Conservation (phyloP, 768 basidiomycete genomes). For the Melanogaster broomeanus region DNA sequence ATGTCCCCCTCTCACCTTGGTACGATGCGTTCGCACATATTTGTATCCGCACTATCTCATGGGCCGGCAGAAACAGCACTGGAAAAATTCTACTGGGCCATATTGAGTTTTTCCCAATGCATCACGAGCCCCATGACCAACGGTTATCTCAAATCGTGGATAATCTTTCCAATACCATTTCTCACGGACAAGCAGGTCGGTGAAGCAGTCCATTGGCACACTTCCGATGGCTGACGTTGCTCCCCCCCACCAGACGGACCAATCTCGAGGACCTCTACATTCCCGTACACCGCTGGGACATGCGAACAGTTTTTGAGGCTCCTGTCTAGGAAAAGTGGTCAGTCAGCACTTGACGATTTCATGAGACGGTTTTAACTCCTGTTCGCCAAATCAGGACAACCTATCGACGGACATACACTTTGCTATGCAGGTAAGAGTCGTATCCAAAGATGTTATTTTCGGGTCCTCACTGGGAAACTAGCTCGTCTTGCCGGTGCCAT, state of each 20-base stretch:
- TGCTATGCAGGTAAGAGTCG: slow-evolving; percentile 43
- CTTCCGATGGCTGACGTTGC: background rate
- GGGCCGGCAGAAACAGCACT: slow-evolving; percentile 43
- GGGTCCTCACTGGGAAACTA: slow-evolving; percentile 15
- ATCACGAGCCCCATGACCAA: slow-evolving; percentile 43
- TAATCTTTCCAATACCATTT: slow-evolving; percentile 53
- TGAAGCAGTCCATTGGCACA: background rate
- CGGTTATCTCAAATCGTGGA: slow-evolving; percentile 40
- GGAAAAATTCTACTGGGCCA: slow-evolving; percentile 63
- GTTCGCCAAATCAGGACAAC: slow-evolving; percentile 27
- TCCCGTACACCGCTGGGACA: slow-evolving; percentile 51
- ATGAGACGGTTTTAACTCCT: background rate
- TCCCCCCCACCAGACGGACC: slow-evolving; percentile 46
- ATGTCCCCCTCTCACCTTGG: slow-evolving; percentile 55
- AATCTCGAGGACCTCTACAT: slow-evolving; percentile 61
- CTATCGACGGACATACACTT: slow-evolving; percentile 43
- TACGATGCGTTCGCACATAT: slow-evolving; percentile 26
- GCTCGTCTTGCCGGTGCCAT: slow-evolving; percentile 53
- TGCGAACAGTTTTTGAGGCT: slow-evolving; percentile 52
- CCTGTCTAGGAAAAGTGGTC: slow-evolving; percentile 48
- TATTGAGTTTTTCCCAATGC: slow-evolving; percentile 63
- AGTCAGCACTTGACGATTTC: slow-evolving; percentile 6
- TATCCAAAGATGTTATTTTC: background rate
- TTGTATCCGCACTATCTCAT: slow-evolving; percentile 7
- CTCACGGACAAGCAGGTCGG: slow-evolving; percentile 58